These are phyloP conservation scores for Pseudohyphozyma bogoriensis DNA, from an alignment of 768 basidiomycete genomes.

Conservation along the genomic window DNA sequence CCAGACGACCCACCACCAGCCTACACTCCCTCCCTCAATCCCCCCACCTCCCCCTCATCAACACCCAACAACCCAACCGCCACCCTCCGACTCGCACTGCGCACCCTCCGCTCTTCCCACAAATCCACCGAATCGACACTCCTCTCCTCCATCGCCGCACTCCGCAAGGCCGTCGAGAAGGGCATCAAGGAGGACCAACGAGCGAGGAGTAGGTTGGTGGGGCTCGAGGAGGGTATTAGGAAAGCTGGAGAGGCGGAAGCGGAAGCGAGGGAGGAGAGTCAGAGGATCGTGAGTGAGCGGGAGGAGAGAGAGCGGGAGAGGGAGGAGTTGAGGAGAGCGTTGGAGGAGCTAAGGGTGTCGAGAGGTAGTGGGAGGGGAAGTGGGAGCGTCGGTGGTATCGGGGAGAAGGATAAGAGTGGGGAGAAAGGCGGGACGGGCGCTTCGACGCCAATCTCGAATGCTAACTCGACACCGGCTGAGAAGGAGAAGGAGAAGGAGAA, in stretches of 20 bases:
- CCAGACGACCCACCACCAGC: conserved; percentile 11
- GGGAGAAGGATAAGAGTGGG: too few relatives aligned
- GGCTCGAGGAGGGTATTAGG: conserved; percentile 22
- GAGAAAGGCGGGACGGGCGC: too few relatives aligned
- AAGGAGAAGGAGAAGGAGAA: conserved; percentile 15
- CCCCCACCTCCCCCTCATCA: not conserved
- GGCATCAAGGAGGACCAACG: conserved; percentile 29
- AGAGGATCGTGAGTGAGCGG: conserved; percentile 8
- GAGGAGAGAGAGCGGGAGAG: not conserved
- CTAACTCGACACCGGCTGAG: too few relatives aligned
- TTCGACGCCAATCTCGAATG: too few relatives aligned
- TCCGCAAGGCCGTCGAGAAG: conserved; percentile 21
- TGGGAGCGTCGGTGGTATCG: too few relatives aligned
- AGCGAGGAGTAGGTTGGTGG: conserved; percentile 19
- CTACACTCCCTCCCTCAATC: conserved; percentile 2
- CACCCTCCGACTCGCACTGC: conserved; percentile 8
- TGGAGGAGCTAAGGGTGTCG: conserved; percentile 1
- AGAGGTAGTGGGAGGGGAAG: conserved; percentile 10
- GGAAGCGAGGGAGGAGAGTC: conserved; percentile 4
- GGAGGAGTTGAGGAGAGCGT: too few relatives aligned
- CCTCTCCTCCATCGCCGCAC: not conserved
- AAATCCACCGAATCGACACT: conserved; percentile 16
- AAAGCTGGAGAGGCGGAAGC: conserved; percentile 6
- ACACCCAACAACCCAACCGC: too few relatives aligned
- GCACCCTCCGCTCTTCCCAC: conserved; percentile 5